Evolutionary conservation across 75 land plant species (phyloP).

Genomic region (Pseudotsuga menziesii): DNA sequence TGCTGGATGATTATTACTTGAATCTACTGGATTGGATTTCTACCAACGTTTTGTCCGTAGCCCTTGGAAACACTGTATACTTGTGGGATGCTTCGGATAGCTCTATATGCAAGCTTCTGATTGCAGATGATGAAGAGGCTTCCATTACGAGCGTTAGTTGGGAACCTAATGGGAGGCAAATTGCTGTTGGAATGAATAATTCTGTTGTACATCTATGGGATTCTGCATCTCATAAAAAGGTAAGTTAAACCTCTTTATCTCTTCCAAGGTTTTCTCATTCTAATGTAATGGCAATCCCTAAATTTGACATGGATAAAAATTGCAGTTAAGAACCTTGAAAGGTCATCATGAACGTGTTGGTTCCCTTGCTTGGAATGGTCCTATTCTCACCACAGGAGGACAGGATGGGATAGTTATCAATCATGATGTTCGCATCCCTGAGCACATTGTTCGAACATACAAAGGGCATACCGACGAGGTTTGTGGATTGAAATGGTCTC

Average conservation of each 20-base stretch:
- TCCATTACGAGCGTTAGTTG: constrained; percentile 69
- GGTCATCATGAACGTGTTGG: constrained; percentile 71
- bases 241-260: constrained; percentile 7
- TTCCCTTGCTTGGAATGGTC: constrained; percentile 79
- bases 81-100: constrained; percentile 52
- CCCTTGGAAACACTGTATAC: constrained; percentile 64
- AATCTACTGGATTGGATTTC: constrained; percentile 86
- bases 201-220: constrained; percentile 73
- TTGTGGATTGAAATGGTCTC: constrained; percentile 64
- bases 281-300: constrained; percentile 16
- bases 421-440: constrained; percentile 49
- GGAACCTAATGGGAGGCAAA: constrained; percentile 62
- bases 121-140: constrained; percentile 58
- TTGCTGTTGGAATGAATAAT: constrained; percentile 57
- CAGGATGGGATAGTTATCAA: constrained; percentile 65
- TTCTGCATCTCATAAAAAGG: constrained; percentile 31
- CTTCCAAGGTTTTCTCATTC: neutral
- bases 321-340: constrained; percentile 49
- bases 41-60: constrained; percentile 70
- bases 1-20: constrained; percentile 81
- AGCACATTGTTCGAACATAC: constrained; percentile 29
- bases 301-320: constrained; percentile 13
- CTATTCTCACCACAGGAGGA: constrained; percentile 71
- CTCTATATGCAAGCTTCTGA: constrained; percentile 38
- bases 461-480: constrained; percentile 52